Evolutionary conservation across 352 stramenopile genomes (phyloP), one percentile per base, ranked within the genome.

Genomic region (Globisporangium cystogenes): DNA sequence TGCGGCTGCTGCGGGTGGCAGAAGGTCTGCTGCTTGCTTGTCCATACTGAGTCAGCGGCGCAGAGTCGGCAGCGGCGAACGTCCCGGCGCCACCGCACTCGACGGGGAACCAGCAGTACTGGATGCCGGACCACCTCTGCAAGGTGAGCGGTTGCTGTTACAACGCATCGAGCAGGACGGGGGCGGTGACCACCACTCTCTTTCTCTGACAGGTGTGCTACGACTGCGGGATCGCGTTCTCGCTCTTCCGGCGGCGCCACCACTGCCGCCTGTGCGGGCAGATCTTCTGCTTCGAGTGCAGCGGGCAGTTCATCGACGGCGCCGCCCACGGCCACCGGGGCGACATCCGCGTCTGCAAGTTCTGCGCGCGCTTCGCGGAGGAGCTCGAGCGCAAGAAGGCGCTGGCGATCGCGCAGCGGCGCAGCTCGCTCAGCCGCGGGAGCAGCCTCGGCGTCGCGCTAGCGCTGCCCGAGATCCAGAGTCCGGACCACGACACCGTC

Each of bases 211-310:
- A 94, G 83, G 77, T 83, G n/a, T 94, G 84, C 64, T 89, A 85
- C 50, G 77, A 94, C 59, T 95, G 84, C 48, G 83, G 72, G 26
- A 67, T 71, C 8, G 60, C 78, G 21, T 95, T 95, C 62, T 85
- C 79, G n/a, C 62, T 95, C 35, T 95, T 93, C 37, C 72, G 78
- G 8, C 74, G 84, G 15, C 76, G 84, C n/a, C 84, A 95, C 51
- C 84, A 95, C 64, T 95, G 84, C 53, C 80, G 84, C n/a, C 61
- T 91, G 1, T 95, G 84, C 31, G 84, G 84, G 4, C 76, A 88
- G 63, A 93, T 95, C 51, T 95, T 92, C 40, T 95, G 84, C 51
- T 76, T 90, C 57, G 72, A 87, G 37, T 95, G 84, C 68, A 93
- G 84, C 54, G 78, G 77, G 49, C 67, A 83, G 27, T 90, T 91